Evolutionary conservation across 169 alveolate genomes (phyloP).

Genomic region (Cryptosporidium ubiquitum): DNA sequence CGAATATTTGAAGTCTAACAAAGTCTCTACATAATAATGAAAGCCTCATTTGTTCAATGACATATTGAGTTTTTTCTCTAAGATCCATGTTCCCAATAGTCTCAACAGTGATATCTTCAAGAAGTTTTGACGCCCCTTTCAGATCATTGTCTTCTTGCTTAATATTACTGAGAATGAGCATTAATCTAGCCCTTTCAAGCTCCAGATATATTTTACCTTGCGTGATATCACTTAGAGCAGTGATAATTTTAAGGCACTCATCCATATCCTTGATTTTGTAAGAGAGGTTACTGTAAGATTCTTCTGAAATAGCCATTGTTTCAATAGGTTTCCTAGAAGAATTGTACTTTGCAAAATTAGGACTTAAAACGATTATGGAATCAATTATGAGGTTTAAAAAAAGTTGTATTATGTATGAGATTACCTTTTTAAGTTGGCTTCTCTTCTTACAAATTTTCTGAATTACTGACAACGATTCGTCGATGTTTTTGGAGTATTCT

Average conservation of each 20-base stretch:
- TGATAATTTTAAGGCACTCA: slow-evolving; percentile 63
- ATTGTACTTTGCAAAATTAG: slow-evolving; percentile 16
- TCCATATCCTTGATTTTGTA: slow-evolving; percentile 45
- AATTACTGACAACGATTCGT: slow-evolving; percentile 4
- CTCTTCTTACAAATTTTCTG: slow-evolving; percentile 76
- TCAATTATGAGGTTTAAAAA: slow-evolving; percentile 3
- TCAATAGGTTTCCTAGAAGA: not conserved
- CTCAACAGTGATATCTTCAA: slow-evolving; percentile 80
- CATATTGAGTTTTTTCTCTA: slow-evolving; percentile 79
- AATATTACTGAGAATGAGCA: slow-evolving; percentile 76
- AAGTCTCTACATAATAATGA: slow-evolving; percentile 63
- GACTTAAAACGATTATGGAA: not conserved
- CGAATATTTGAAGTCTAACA: slow-evolving; percentile 68
- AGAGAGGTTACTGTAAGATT: not conserved
- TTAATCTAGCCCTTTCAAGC: slow-evolving; percentile 81
- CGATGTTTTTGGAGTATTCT: slow-evolving; percentile 38
- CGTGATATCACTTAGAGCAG: slow-evolving; percentile 45
- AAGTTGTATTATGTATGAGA: slow-evolving; percentile 41
- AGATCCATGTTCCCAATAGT: slow-evolving; percentile 80
- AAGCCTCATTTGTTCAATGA: slow-evolving; percentile 81
- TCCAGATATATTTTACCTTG: slow-evolving; percentile 80
- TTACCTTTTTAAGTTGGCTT: slow-evolving; percentile 79
- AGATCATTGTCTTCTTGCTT: slow-evolving; percentile 78
- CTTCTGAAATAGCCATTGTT: not conserved
- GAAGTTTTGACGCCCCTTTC: slow-evolving; percentile 76